Percentiles rank a stretch among this genome's conserved stretches.
Conservation (phyloP, 371 early-diverging fungal genomes). For the Syncephalastrum racemosum region DNA sequence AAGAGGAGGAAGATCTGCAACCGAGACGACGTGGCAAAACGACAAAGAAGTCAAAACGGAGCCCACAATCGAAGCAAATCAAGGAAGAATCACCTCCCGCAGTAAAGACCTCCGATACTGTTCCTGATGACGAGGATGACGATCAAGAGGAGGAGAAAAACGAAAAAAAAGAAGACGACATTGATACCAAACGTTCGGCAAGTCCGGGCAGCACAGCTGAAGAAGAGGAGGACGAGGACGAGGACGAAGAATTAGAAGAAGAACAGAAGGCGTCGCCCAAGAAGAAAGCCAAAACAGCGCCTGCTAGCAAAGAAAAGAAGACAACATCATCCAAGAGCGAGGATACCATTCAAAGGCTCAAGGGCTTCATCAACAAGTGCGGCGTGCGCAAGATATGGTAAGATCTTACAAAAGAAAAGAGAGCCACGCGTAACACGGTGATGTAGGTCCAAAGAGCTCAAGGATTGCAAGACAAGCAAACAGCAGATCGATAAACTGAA, state of each 20-base stretch:
- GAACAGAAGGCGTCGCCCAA: constrained; percentile 6
- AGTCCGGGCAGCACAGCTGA: background rate
- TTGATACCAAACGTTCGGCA: background rate
- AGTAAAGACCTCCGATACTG: background rate
- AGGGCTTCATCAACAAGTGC: constrained; percentile 41
- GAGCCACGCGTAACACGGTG: too few relatives aligned
- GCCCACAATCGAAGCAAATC: background rate
- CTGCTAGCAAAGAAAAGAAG: constrained; percentile 3
- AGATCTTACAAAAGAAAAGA: constrained; percentile 1
- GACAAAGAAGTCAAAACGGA: background rate
- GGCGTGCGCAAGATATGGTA: constrained; percentile 49
- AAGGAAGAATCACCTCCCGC: background rate
- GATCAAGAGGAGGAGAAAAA: constrained; percentile 5
- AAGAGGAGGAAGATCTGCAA: constrained; percentile 5
- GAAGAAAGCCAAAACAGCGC: constrained; percentile 3
- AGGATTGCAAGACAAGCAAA: constrained; percentile 18
- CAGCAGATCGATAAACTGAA: constrained; percentile 16
- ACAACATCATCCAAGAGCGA: constrained; percentile 14
- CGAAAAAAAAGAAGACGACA: constrained; percentile 7
- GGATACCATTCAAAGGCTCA: constrained; percentile 42
- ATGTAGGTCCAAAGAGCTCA: constrained; percentile 33
- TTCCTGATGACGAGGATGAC: background rate
- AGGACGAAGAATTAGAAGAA: constrained; percentile 5
- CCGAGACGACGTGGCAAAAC: background rate
- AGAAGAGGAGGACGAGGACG: constrained; percentile 7